Percentiles rank a stretch among this genome's conserved stretches.
Conservation (phyloP, 495 filamentous ascomycete genomes). For the Darksidea phi region DNA sequence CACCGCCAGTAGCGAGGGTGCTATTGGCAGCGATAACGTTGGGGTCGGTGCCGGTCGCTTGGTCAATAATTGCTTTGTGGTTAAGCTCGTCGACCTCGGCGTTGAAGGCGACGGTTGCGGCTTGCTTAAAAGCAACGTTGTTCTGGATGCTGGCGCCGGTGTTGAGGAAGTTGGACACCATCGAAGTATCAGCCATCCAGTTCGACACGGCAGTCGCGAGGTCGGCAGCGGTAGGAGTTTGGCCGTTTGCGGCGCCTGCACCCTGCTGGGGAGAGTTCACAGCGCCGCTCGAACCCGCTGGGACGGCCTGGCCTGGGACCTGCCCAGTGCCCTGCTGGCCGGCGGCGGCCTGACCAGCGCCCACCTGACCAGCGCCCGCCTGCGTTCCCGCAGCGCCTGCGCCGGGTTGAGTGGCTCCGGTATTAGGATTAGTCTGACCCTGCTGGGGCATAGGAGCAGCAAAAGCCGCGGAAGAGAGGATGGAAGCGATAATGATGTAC, state of each 20-base stretch:
- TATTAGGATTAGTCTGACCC: constrained; percentile 16
- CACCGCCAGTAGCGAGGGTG: constrained; percentile 27
- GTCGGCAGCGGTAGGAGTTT: constrained; percentile 6
- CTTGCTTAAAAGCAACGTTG: constrained; percentile 21
- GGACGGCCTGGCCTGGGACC: not conserved
- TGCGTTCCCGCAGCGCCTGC: constrained; percentile 2
- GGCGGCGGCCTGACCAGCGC: constrained; percentile 7
- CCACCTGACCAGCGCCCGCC: too few species aligned
- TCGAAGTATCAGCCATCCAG: constrained; percentile 32
- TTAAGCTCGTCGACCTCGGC: constrained; percentile 33
- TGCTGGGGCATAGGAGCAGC: constrained; percentile 17
- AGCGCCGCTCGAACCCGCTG: too few species aligned
- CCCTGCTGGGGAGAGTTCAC: constrained; percentile 7
- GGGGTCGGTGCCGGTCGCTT: constrained; percentile 6
- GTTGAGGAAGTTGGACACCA: constrained; percentile 32
- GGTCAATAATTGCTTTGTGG: constrained; percentile 33
- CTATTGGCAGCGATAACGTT: constrained; percentile 24
- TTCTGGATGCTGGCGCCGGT: constrained; percentile 17
- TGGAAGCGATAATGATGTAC: constrained; percentile 25
- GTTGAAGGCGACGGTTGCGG: constrained; percentile 28
- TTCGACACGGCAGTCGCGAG: constrained; percentile 26
- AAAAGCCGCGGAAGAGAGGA: constrained; percentile 18
- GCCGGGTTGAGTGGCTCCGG: not conserved
- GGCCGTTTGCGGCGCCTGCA: constrained; percentile 4
- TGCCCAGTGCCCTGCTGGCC: constrained; percentile 1